Percentiles rank a stretch among this genome's conserved stretches.
phyloP scores from a whole-genome alignment of 192 early-diverging fungal species.

The Piromyces finnis region DNA sequence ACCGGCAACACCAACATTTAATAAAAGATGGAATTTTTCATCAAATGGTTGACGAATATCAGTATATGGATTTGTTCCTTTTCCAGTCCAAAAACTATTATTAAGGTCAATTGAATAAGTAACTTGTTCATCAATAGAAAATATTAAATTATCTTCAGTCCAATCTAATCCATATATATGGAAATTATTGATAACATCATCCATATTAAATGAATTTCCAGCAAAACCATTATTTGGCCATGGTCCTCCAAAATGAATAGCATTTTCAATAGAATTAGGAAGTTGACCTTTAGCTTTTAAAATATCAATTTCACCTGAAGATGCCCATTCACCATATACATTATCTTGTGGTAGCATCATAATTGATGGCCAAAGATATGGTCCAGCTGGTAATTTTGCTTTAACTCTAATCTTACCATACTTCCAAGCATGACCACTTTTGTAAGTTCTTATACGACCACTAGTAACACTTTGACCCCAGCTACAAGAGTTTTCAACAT shows the following conservation, averaged over 20 bases:
- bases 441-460: background rate
- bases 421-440: background rate
- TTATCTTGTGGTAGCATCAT: background rate
- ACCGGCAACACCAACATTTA: background rate
- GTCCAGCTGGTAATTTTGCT: background rate
- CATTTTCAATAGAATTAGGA: background rate
- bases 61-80: background rate
- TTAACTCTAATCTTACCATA: background rate
- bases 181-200: background rate
- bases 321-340: background rate
- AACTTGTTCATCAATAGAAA: background rate
- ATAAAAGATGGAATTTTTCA: background rate
- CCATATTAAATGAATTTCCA: background rate
- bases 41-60: background rate
- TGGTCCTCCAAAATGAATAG: background rate
- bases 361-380: background rate
- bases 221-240: background rate
- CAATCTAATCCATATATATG: background rate
- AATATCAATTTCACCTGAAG: background rate
- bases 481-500: background rate
- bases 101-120: background rate
- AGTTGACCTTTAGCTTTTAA: background rate
- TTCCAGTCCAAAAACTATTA: background rate
- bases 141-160: background rate
- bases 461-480: background rate